phyloP scores from a whole-genome alignment of 352 stramenopile genomes.

The Phytopythium montanum region DNA sequence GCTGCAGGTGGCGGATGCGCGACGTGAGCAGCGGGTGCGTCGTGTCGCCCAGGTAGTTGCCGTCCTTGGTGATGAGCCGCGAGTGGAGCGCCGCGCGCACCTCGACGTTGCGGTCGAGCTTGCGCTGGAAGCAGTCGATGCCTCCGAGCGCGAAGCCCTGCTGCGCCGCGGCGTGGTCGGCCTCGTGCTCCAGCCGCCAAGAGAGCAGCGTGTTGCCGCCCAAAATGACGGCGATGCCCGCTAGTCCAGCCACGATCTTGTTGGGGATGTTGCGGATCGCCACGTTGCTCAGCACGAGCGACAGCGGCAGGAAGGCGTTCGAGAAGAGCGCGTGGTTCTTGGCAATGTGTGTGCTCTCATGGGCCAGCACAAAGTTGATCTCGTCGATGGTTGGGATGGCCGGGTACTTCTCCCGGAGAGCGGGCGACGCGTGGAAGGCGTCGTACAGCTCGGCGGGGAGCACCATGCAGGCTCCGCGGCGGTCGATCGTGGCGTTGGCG shows the following conservation, averaged over 20 bases:
- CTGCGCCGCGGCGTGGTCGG: slow-evolving; percentile 66
- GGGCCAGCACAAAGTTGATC: slow-evolving; percentile 80
- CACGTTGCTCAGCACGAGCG: slow-evolving; percentile 49
- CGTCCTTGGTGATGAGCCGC: slow-evolving; percentile 68
- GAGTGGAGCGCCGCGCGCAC: slow-evolving; percentile 54
- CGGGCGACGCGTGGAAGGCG: slow-evolving; percentile 56
- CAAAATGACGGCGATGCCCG: slow-evolving; percentile 42
- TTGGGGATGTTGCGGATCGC: slow-evolving; percentile 70
- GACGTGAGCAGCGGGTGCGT: slow-evolving; percentile 72
- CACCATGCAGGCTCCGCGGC: slow-evolving; percentile 58
- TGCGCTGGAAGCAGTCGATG: slow-evolving; percentile 75
- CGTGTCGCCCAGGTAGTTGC: slow-evolving; percentile 82
- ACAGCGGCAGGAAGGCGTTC: slow-evolving; percentile 50
- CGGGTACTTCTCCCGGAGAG: slow-evolving; percentile 35
- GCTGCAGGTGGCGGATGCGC: slow-evolving; percentile 62
- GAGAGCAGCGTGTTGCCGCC: slow-evolving; percentile 64
- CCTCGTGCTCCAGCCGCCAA: slow-evolving; percentile 78
- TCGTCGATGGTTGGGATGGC: slow-evolving; percentile 66
- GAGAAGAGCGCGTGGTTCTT: slow-evolving; percentile 77
- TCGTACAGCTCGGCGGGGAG: slow-evolving; percentile 81
- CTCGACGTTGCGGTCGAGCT: slow-evolving; percentile 70
- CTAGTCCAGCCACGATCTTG: slow-evolving; percentile 53
- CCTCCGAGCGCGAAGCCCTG: slow-evolving; percentile 63
- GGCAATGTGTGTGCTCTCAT: slow-evolving; percentile 80
- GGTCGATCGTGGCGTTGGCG: slow-evolving; percentile 51